phyloP scores from a whole-genome alignment of 306 rosid species.

The Corylus americana region DNA sequence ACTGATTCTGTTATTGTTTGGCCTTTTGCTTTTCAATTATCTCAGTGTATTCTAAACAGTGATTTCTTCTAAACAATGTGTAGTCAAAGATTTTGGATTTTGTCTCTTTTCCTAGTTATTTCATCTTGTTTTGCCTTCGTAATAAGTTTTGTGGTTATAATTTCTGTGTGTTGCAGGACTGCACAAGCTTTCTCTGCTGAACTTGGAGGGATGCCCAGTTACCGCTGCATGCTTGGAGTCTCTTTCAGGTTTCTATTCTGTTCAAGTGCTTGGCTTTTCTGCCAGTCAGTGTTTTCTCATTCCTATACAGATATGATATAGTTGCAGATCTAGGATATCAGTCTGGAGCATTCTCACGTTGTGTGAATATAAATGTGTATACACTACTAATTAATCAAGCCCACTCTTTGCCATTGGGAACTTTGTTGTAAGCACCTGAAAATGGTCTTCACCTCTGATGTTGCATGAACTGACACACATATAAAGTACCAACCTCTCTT shows the following conservation, averaged over 20 bases:
- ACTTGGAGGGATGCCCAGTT: constrained; percentile 91
- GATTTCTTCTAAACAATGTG: not conserved
- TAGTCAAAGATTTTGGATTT: constrained; percentile 12
- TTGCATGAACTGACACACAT: too few species aligned
- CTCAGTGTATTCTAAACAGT: not conserved
- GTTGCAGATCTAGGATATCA: not conserved
- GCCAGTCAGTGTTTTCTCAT: not conserved
- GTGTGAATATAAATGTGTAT: not conserved
- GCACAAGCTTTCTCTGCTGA: constrained; percentile 66
- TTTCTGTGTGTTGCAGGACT: constrained; percentile 62
- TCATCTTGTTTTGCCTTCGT: constrained; percentile 19
- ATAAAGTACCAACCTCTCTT: too few species aligned
- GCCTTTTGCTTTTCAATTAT: not conserved
- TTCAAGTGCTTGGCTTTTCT: constrained; percentile 8
- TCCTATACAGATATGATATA: not conserved
- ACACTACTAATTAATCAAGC: too few species aligned
- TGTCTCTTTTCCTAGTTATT: constrained; percentile 9
- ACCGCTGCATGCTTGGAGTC: constrained; percentile 81
- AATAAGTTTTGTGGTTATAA: constrained; percentile 3
- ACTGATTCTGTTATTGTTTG: not conserved
- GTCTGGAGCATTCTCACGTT: not conserved
- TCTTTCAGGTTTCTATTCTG: constrained; percentile 69
- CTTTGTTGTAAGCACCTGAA: too few species aligned
- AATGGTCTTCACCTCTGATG: too few species aligned
- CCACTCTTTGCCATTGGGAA: too few species aligned